These are phyloP conservation scores for Grosmannia penicillata DNA, from an alignment of 2,329 filamentous ascomycete species.

Conservation along the genomic window DNA sequence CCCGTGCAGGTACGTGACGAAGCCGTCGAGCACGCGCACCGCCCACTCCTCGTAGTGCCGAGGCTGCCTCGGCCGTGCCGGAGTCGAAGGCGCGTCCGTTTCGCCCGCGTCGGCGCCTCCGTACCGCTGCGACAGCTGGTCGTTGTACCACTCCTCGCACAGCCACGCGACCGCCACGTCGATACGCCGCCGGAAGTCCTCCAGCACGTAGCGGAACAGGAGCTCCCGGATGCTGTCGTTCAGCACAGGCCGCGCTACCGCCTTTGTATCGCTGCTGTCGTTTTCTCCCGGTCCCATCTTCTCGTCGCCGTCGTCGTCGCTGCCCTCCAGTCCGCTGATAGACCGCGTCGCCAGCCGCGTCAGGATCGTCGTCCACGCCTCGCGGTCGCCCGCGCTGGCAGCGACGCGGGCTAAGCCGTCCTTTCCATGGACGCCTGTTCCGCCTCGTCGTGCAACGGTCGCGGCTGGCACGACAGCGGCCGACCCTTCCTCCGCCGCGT, in stretches of 20 bases:
- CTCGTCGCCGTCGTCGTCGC: slow-evolving; percentile 31
- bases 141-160: slow-evolving; percentile 96
- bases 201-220: slow-evolving; percentile 73
- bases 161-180: slow-evolving; percentile 88
- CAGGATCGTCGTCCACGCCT: slow-evolving; percentile 83
- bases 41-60: slow-evolving; percentile 68
- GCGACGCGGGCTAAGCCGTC: slow-evolving; percentile 72
- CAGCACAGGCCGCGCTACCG: slow-evolving; percentile 33
- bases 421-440: slow-evolving; percentile 38
- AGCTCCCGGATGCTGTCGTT: slow-evolving; percentile 62
- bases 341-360: slow-evolving; percentile 73
- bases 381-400: slow-evolving; percentile 68
- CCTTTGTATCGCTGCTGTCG: slow-evolving; percentile 27
- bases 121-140: slow-evolving; percentile 35
- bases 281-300: slow-evolving; percentile 57
- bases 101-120: not conserved
- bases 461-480: slow-evolving; percentile 15
- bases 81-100: not conserved
- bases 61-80: slow-evolving; percentile 18
- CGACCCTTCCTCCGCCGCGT: slow-evolving; percentile 52
- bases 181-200: slow-evolving; percentile 81
- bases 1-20: slow-evolving; percentile 79
- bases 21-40: slow-evolving; percentile 70
- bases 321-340: slow-evolving; percentile 55
- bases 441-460: not conserved